These are phyloP conservation scores for barley (Hordeum vulgare) DNA, from an alignment of 176 grass and related monocot genomes.

Conservation along the genomic window DNA sequence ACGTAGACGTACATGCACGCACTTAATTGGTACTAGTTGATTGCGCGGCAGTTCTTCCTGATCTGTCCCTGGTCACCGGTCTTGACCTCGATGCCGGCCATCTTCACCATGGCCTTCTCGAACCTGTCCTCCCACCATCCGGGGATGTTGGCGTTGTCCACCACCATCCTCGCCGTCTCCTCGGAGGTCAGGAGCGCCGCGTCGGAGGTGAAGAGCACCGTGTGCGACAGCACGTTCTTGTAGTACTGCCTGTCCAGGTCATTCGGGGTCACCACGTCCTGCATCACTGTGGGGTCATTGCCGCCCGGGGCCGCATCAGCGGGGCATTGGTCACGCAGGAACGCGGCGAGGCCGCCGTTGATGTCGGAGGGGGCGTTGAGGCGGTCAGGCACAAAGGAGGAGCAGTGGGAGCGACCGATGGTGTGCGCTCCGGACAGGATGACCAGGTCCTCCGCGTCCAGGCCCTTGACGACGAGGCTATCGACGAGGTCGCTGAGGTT, in stretches of 20 bases:
- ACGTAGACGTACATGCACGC: too few species aligned
- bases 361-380: not conserved
- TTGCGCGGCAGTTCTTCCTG: not conserved
- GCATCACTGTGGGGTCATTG: constrained; percentile 10
- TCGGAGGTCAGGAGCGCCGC: constrained; percentile 11
- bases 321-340: not conserved
- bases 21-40: not conserved
- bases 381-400: constrained; percentile 22
- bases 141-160: not conserved
- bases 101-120: constrained; percentile 18
- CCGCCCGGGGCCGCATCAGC: not conserved
- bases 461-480: not conserved
- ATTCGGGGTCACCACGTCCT: constrained; percentile 17
- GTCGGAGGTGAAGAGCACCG: constrained; percentile 22
- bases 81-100: constrained; percentile 13
- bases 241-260: constrained; percentile 8
- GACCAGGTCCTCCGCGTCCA: constrained; percentile 28
- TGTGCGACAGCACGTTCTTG: constrained; percentile 9
- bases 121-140: constrained; percentile 10
- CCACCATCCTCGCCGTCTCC: not conserved
- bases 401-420: constrained; percentile 39
- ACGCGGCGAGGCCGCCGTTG: not conserved
- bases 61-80: not conserved
- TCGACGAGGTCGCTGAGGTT: not conserved
- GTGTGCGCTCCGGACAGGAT: constrained; percentile 41